Base-by-base conservation (phyloP, 2,329 filamentous ascomycete species). In the Capronia coronata region DNA sequence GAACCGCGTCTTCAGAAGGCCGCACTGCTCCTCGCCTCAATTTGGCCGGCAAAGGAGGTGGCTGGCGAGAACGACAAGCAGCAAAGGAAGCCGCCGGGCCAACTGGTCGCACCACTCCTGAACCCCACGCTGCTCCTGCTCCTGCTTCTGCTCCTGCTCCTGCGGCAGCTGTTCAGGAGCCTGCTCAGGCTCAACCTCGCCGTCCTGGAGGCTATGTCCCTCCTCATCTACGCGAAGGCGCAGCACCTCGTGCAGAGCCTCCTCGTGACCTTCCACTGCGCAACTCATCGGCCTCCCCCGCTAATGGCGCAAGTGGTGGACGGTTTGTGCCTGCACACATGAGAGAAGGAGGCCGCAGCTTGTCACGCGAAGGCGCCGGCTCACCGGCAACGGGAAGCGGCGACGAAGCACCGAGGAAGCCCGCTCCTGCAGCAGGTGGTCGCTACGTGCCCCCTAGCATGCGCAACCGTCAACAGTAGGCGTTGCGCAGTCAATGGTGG, bases 51-150 rank as follows among this genome's bases (percentile, higher is more conserved):
- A 69, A 67, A 56, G 59, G 48, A 8, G 62, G 65, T 53, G 67
- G 71, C 62, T 84, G 80, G 80, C 78, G 80, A 68, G 80, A 83
- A 14, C 72, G 78, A 44, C 67, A 78, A 63, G 75, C 75, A 23
- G 73, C 74, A 43, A 79, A 73, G 67, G 67, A 68, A 48, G 58
- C 64, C 19, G 42, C 43, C 16, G 46, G 22, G 13, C 39, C 38
- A 13, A 19, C 32, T 35, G 51, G 47, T 18, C 46, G 39, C 25
- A 25, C 43, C 23, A 11, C 53, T 45, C 10, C 51, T 14, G 47
- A 53, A 22, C 44, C 44, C 16, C 42, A 48, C n/a, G n/a, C n/a
- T n/a, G n/a, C n/a, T n/a, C n/a, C n/a, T n/a, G n/a, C n/a, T n/a
- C n/a, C n/a, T n/a, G n/a, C n/a, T n/a, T n/a, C n/a, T 16, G 32